Conservation (phyloP, 129 eudicot genomes). For the Scalesia atractyloides region DNA sequence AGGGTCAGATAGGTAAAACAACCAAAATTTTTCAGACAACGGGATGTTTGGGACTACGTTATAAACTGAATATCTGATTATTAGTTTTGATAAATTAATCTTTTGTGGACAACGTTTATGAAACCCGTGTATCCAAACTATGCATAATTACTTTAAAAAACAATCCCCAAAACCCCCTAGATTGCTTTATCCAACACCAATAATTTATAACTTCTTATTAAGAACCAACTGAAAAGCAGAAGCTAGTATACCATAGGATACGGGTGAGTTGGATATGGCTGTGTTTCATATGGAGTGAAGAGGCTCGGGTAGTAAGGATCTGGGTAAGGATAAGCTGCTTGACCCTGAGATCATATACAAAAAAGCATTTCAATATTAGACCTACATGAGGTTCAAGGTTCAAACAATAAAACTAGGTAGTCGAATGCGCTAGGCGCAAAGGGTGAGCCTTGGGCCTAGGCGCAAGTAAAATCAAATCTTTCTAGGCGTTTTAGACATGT, state of each 20-base stretch:
- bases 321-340: constrained; percentile 85
- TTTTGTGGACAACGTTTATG: neutral
- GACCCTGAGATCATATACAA: constrained; percentile 55
- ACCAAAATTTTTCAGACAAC: neutral
- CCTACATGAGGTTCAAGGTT: constrained; percentile 10
- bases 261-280: constrained; percentile 72
- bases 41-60: neutral
- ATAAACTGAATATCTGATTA: neutral
- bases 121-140: neutral
- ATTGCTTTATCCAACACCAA: neutral
- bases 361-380: constrained; percentile 14
- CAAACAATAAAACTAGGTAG: neutral
- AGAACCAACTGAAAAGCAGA: neutral
- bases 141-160: neutral
- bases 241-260: constrained; percentile 75
- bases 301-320: constrained; percentile 92
- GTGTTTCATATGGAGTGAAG: constrained; percentile 81
- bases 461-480: neutral
- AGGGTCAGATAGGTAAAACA: neutral
- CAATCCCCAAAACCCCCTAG: neutral
- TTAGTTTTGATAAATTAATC: neutral
- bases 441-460: too few species aligned
- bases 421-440: too few species aligned
- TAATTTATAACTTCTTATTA: neutral
- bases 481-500: too few species aligned